phyloP scores from a whole-genome alignment of 371 early-diverging fungal species.

The Rhizomucor miehei region DNA sequence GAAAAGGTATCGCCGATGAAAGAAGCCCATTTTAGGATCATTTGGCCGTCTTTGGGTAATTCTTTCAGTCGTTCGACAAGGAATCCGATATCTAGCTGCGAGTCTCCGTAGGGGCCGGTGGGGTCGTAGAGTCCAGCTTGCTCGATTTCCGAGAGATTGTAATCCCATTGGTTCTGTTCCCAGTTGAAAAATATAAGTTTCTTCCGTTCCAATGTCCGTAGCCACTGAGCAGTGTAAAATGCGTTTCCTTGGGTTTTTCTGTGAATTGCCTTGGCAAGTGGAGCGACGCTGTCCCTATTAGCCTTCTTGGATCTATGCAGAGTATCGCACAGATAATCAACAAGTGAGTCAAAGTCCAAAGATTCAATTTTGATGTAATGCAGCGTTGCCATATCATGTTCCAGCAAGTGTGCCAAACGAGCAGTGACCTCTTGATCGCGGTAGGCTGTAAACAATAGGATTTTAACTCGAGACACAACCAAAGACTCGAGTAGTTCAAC shows the following conservation, averaged over 20 bases:
- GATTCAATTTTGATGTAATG: conserved; percentile 25
- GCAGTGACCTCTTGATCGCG: conserved; percentile 33
- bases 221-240: conserved; percentile 37
- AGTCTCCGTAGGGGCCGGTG: conserved; percentile 15
- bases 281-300: conserved; percentile 21
- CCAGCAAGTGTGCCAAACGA: conserved; percentile 16
- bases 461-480: conserved; percentile 25
- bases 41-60: conserved; percentile 32
- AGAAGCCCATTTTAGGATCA: conserved; percentile 38
- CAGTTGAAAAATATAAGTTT: conserved; percentile 45
- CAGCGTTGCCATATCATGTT: conserved; percentile 24
- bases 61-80: conserved; percentile 31
- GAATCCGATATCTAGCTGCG: conserved; percentile 33
- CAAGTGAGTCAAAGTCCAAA: conserved; percentile 32
- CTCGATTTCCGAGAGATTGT: conserved; percentile 31
- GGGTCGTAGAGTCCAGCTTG: conserved; percentile 13
- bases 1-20: conserved; percentile 46
- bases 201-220: conserved; percentile 37
- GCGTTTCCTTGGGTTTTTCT: conserved; percentile 40
- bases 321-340: conserved; percentile 35
- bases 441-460: conserved; percentile 31
- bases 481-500: conserved; percentile 37
- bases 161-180: conserved; percentile 47
- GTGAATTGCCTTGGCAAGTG: conserved; percentile 33
- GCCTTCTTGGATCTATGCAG: conserved; percentile 25